phyloP scores from a whole-genome alignment of 495 filamentous ascomycete genomes.

The Jackrogersella minutella region DNA sequence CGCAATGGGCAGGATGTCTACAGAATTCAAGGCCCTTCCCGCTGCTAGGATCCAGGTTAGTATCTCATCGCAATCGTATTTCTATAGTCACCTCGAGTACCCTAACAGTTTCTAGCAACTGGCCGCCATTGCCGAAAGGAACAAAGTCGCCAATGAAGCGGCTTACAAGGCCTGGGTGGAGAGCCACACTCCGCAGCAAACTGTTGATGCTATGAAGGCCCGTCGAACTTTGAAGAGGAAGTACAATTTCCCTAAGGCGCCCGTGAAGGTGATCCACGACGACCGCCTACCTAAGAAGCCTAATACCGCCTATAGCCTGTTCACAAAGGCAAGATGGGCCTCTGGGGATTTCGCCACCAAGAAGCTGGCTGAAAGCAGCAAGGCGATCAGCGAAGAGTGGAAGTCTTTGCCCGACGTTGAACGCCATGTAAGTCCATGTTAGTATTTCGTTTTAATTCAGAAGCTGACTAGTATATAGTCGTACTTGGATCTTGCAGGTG shows the following conservation, averaged over 20 bases:
- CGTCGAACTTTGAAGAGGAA: conserved; percentile 57
- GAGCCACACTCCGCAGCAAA: conserved; percentile 62
- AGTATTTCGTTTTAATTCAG: background rate
- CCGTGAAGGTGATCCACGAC: conserved; percentile 57
- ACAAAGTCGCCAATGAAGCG: conserved; percentile 54
- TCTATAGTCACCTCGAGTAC: background rate
- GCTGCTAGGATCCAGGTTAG: conserved; percentile 45
- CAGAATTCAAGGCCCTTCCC: conserved; percentile 42
- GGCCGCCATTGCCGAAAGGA: conserved; percentile 59
- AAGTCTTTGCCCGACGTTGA: conserved; percentile 58
- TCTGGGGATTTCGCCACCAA: conserved; percentile 59
- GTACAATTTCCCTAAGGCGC: conserved; percentile 38
- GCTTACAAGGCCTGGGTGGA: conserved; percentile 67
- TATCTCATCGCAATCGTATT: background rate
- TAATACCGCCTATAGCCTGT: conserved; percentile 52
- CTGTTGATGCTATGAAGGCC: conserved; percentile 70
- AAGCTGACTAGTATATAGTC: conserved; percentile 40
- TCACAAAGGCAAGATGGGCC: conserved; percentile 53
- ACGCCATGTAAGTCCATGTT: conserved; percentile 50
- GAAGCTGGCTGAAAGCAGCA: conserved; percentile 36
- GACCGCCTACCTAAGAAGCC: conserved; percentile 64
- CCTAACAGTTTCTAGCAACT: conserved; percentile 42
- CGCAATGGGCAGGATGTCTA: conserved; percentile 8
- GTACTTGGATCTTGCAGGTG: conserved; percentile 35
- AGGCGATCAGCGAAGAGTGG: conserved; percentile 62